Percentiles rank a stretch among this genome's conserved stretches.
These are phyloP conservation scores for Globisporangium takayamanum DNA, from an alignment of 352 stramenopile genomes.

Conservation along the genomic window DNA sequence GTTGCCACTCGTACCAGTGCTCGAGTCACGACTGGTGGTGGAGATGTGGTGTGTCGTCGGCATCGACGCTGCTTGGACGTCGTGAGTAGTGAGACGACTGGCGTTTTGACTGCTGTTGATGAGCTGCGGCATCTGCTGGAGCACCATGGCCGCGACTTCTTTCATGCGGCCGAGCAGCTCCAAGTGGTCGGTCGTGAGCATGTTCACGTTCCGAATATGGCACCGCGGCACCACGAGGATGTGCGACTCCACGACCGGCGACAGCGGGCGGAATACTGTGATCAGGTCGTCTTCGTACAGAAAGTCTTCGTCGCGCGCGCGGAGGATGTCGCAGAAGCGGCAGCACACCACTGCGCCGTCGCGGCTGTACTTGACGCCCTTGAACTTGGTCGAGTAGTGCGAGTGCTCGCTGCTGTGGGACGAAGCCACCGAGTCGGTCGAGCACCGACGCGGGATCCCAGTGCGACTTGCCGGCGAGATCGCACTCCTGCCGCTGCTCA, in stretches of 20 bases:
- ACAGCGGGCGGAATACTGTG: constrained; percentile 68
- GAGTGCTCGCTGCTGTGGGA: constrained; percentile 18
- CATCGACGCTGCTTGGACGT: neutral
- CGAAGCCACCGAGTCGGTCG: constrained; percentile 14
- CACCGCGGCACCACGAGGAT: constrained; percentile 76
- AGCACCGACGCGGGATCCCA: constrained; percentile 10
- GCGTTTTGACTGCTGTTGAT: constrained; percentile 2
- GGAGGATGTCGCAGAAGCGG: constrained; percentile 82
- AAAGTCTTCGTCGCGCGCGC: constrained; percentile 52
- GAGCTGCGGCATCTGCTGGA: constrained; percentile 16
- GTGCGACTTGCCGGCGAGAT: constrained; percentile 8
- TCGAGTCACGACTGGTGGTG: neutral
- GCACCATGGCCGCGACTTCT: constrained; percentile 46
- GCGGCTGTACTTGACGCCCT: constrained; percentile 65
- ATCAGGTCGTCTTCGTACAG: constrained; percentile 77
- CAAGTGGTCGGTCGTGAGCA: constrained; percentile 51
- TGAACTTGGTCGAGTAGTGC: constrained; percentile 44
- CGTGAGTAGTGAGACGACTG: neutral
- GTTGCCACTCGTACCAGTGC: neutral
- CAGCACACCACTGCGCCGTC: constrained; percentile 65
- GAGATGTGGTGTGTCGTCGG: neutral
- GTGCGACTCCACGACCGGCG: constrained; percentile 62
- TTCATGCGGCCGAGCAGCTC: constrained; percentile 66
- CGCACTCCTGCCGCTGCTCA: constrained; percentile 15
- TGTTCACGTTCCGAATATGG: constrained; percentile 85